Base-by-base conservation (phyloP, 2,329 filamentous ascomycete genomes). In the Macrophomina pseudophaseolina region DNA sequence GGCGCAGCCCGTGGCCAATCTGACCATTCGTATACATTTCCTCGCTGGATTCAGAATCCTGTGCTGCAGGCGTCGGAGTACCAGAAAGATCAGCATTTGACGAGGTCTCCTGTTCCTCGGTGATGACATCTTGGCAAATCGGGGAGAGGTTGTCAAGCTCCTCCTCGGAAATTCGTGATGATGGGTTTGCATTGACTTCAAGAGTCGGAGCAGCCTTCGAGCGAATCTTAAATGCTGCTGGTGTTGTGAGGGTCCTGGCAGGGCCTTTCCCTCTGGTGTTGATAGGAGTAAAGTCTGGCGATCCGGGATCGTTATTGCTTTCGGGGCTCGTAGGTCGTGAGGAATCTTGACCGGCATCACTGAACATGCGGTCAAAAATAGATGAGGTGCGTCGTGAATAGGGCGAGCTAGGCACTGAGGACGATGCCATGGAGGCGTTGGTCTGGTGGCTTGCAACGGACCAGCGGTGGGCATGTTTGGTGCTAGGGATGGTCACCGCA, bases 271-370 rank as follows among this genome's bases (percentile, higher is more conserved):
- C 40, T 28, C 63, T 56, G 30, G 58, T 62, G 18, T 56, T 51
- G 38, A 66, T 62, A 16, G 65, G 65, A 16, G 56, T 46, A 49
- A 90, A 91, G 72, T 87, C 81, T 1, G 93, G 91, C 28, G 86
- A 83, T 28, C 76, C 76, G 5, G 79, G 73, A 49, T 80, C 80
- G 49, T 80, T 80, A 64, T 89, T 90, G 1, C 93, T 97, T 16
- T 91, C 89, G 0, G 95, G 94, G 44, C 94, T 97, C 0, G 88
- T 90, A 0, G 94, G 92, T 56, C 89, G 85, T 11, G 92, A 93
- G 3, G 86, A 89, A 62, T 92, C 90, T 18, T 83, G 81, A 5
- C 77, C 82, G 53, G 80, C 82, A 65, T 84, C 85, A 69, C 84
- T 85, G 70, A 90, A 87, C 11, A 86, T 80, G 38, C 88, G 86